Evolutionary conservation across 2,329 filamentous ascomycete genomes (phyloP), one percentile per base, ranked within the genome.

Genomic region (Stachybotrys chlorohalonatus): DNA sequence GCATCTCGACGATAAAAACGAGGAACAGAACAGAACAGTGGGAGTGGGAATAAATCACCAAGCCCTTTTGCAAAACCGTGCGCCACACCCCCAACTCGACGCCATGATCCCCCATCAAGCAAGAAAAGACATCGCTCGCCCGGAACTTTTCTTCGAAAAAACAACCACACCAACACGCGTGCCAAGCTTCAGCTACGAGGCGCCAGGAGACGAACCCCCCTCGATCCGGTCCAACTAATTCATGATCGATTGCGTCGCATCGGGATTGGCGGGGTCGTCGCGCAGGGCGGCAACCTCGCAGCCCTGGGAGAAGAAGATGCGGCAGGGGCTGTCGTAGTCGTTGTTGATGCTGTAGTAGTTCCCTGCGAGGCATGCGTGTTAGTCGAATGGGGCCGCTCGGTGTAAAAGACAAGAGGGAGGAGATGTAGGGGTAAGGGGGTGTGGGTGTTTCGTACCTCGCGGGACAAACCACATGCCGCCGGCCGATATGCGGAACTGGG

Each of bases 381-480:
- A 24, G 24, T 24, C 24, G 24, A 24, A 24, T 24, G 24, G 24
- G 24, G 24, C 24, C 24, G 24, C 24, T 24, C 24, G 24, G 24
- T 24, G 24, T 3, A 42, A 42, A 5, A 42, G 13, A 42, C 8
- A 42, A 42, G 36, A 42, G 13, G 6, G 2, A 42, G 6, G 13
- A 42, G 13, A 13, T 2, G 36, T 2, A 49, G 11, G 13, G 30
- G 16, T 24, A 51, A 52, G 52, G 47, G 54, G 53, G 53, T 31
- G 15, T n/a, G n/a, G 7, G 13, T 48, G 17, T 51, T 31, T 74
- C 87, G 78, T 73, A 96, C 93, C 93, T 83, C 93, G 83, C 30
- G 94, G 94, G 58, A 99, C 92, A 70, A 96, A 92, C 81, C 90
- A 97, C 70, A 92, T 87, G 53, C 93, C 93, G 47, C 93, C 92